These are phyloP conservation scores for Fonsecaea multimorphosa DNA, from an alignment of 2,329 filamentous ascomycete species.

Conservation along the genomic window DNA sequence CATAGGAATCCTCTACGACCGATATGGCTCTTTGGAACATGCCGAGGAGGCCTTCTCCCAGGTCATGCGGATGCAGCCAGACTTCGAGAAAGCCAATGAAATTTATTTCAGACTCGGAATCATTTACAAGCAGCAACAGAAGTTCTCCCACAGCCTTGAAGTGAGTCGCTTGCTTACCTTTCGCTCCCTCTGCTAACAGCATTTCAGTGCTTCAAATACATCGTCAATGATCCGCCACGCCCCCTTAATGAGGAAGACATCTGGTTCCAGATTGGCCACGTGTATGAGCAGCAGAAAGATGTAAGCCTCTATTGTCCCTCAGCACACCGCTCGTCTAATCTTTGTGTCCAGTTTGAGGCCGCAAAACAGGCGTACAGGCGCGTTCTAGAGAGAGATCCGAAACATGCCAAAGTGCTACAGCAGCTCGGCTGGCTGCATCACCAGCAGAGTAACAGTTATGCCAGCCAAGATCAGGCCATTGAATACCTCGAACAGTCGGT, in stretches of 20 bases:
- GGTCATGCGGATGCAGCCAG: constrained; percentile 97
- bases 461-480: constrained; percentile 93
- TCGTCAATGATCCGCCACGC: constrained; percentile 87
- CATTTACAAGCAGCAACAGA: constrained; percentile 98
- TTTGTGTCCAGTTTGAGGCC: constrained; percentile 75
- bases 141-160: constrained; percentile 89
- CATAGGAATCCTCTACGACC: constrained; percentile 95
- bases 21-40: constrained; percentile 94
- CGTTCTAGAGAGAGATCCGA: constrained; percentile 91
- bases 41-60: constrained; percentile 98
- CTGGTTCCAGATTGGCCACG: constrained; percentile 99
- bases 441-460: constrained; percentile 89
- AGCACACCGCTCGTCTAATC: constrained; percentile 42
- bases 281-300: constrained; percentile 98
- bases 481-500: constrained; percentile 98
- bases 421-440: constrained; percentile 98
- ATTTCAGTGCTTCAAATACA: constrained; percentile 92
- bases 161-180: constrained; percentile 54
- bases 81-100: constrained; percentile 98
- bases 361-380: constrained; percentile 92
- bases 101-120: constrained; percentile 99
- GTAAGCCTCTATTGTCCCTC: constrained; percentile 62
- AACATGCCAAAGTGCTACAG: constrained; percentile 96
- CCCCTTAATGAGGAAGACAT: constrained; percentile 97
- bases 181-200: constrained; percentile 24